A percentile compares a stretch with the other conserved stretches of the same genome.
phyloP scores from a whole-genome alignment of 1,139 yeast genomes.

The Yamadazyma pseudoaaseri region DNA sequence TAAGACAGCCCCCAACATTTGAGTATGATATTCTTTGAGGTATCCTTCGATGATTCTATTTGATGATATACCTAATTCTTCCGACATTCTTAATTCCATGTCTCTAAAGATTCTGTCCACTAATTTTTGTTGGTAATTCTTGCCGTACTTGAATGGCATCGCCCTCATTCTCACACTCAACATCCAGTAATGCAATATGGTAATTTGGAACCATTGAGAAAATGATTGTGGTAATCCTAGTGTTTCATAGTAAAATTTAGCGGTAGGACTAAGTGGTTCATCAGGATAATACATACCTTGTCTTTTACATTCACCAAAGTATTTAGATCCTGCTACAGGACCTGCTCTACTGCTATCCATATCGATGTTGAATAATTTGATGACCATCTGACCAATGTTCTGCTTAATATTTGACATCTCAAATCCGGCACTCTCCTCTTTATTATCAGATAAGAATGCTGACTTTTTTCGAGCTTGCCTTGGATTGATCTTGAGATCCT shows the following conservation, averaged over 20 bases:
- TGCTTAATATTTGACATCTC: constrained; percentile 69
- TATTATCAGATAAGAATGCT: constrained; percentile 52
- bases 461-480: constrained; percentile 42
- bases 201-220: constrained; percentile 93
- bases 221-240: constrained; percentile 81
- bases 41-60: constrained; percentile 82
- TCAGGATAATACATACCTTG: constrained; percentile 78
- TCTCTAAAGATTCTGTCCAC: constrained; percentile 88
- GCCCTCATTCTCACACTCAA: constrained; percentile 93
- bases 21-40: constrained; percentile 86
- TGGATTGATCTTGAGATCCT: constrained; percentile 37
- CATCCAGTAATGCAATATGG: constrained; percentile 90
- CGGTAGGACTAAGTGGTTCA: constrained; percentile 64
- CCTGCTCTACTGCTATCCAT: constrained; percentile 94
- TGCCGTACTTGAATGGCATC: constrained; percentile 86
- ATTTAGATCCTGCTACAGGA: constrained; percentile 87
- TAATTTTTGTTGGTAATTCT: constrained; percentile 86
- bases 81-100: constrained; percentile 80
- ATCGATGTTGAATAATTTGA: constrained; percentile 69
- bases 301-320: constrained; percentile 81
- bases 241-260: constrained; percentile 74
- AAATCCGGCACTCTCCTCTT: constrained; percentile 56
- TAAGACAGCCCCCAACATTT: constrained; percentile 83
- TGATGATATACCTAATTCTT: constrained; percentile 82
- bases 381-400: constrained; percentile 68